Conservation (phyloP, 2,329 filamentous ascomycete genomes). For the Neodidymelliopsis sp. region DNA sequence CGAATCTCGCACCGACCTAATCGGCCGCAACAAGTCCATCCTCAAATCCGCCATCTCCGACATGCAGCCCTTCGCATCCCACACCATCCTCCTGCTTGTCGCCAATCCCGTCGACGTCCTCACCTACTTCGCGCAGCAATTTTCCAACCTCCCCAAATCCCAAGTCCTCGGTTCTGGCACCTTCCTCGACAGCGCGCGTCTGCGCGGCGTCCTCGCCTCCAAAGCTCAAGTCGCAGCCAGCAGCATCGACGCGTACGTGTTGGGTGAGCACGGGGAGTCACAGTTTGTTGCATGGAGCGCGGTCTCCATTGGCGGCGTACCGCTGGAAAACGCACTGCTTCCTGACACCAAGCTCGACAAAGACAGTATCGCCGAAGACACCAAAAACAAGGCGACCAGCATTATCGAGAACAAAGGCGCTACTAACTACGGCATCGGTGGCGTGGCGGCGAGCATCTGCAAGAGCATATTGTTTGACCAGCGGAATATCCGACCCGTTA, state of each 20-base stretch:
- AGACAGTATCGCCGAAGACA: constrained; percentile 18
- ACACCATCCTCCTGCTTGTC: constrained; percentile 28
- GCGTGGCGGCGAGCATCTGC: constrained; percentile 27
- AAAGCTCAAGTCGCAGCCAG: constrained; percentile 22
- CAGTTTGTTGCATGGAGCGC: constrained; percentile 31
- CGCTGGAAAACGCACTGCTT: constrained; percentile 2
- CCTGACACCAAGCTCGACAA: constrained; percentile 4
- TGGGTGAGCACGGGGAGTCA: constrained; percentile 28
- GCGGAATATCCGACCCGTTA: constrained; percentile 21
- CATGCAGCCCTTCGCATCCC: constrained; percentile 27
- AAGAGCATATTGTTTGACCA: constrained; percentile 25
- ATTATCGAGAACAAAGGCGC: constrained; percentile 32
- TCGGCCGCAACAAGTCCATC: constrained; percentile 32
- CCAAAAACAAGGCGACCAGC: constrained; percentile 22
- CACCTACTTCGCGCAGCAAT: constrained; percentile 29
- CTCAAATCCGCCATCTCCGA: constrained; percentile 28
- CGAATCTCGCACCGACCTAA: constrained; percentile 30
- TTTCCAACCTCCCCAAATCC: constrained; percentile 17
- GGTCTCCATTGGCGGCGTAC: constrained; percentile 21
- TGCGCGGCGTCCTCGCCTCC: constrained; percentile 22
- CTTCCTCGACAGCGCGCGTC: constrained; percentile 29
- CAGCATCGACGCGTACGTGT: constrained; percentile 26
- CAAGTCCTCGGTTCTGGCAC: constrained; percentile 32
- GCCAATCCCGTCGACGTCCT: constrained; percentile 35
- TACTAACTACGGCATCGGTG: constrained; percentile 32